Conservation (phyloP, 2,329 filamentous ascomycete genomes). For the Byssothecium circinans region DNA sequence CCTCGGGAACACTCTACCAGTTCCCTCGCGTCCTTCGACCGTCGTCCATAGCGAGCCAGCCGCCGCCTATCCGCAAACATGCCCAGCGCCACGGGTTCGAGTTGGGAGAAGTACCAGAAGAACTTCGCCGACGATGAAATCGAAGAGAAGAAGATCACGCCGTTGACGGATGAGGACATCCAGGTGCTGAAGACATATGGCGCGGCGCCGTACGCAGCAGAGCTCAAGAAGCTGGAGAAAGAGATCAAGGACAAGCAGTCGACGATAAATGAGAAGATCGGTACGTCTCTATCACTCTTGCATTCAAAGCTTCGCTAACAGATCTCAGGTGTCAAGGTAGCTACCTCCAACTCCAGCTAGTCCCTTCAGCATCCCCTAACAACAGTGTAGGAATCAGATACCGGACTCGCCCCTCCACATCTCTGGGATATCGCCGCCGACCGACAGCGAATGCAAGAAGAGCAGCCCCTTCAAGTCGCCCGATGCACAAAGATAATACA, state of each 20-base stretch:
- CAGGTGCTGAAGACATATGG: conserved; percentile 99
- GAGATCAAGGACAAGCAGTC: conserved; percentile 99
- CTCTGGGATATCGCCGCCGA: conserved; percentile 98
- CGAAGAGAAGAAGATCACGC: conserved; percentile 99
- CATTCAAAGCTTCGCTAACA: not conserved
- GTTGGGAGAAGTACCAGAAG: conserved; percentile 99
- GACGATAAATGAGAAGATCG: conserved; percentile 98
- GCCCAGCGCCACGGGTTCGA: conserved; percentile 90
- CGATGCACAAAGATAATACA: conserved; percentile 99
- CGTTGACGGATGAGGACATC: conserved; percentile 97
- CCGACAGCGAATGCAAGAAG: conserved; percentile 96
- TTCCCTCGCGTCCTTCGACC: not conserved
- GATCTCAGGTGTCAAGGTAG: conserved; percentile 64
- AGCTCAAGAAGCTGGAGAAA: conserved; percentile 96
- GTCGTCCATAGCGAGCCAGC: conserved; percentile 4
- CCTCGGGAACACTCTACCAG: too few relatives aligned
- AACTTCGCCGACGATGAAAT: conserved; percentile 94
- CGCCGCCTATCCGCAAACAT: conserved; percentile 52
- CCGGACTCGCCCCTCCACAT: conserved; percentile 94
- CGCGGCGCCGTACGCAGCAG: conserved; percentile 89
- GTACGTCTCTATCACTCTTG: conserved; percentile 40
- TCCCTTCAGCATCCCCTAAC: conserved; percentile 10
- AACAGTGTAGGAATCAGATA: conserved; percentile 81
- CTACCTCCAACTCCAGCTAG: not conserved
- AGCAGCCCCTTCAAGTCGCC: conserved; percentile 95